A percentile compares a stretch with the other conserved stretches of the same genome.
These are phyloP conservation scores for Nicotiana rustica DNA, from an alignment of 305 asterid genomes.

Conservation along the genomic window DNA sequence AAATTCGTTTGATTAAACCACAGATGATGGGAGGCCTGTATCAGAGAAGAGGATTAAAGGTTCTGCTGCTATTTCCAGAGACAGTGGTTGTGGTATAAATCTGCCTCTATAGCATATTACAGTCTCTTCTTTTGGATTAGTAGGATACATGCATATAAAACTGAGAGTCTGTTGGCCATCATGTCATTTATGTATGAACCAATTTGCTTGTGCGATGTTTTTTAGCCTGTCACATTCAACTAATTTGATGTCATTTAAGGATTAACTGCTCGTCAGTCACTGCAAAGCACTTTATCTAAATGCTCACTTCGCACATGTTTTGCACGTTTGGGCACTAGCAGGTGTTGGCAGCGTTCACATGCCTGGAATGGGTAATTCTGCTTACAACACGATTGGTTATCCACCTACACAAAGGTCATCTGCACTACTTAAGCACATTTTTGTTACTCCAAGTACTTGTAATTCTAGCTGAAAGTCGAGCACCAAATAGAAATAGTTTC, in stretches of 20 bases:
- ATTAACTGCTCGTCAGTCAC: constrained; percentile 65
- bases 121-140: background rate
- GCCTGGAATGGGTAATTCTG: constrained; percentile 94
- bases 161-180: constrained; percentile 20
- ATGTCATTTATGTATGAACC: constrained; percentile 32
- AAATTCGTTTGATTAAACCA: constrained; percentile 25
- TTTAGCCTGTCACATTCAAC: constrained; percentile 40
- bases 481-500: constrained; percentile 54
- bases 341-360: constrained; percentile 97
- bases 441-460: constrained; percentile 44
- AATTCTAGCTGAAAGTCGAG: constrained; percentile 54
- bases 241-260: constrained; percentile 52
- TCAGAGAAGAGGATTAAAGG: constrained; percentile 83
- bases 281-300: constrained; percentile 65
- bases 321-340: constrained; percentile 99
- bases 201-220: constrained; percentile 34
- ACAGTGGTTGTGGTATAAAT: constrained; percentile 69
- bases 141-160: background rate
- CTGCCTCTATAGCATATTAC: constrained; percentile 29
- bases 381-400: constrained; percentile 96
- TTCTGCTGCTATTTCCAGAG: constrained; percentile 57
- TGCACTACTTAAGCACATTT: constrained; percentile 96
- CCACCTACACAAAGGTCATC: constrained; percentile 99
- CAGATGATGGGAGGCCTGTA: constrained; percentile 82
- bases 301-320: constrained; percentile 94